Conservation (phyloP, 371 early-diverging fungal species). For the Mortierella sp. region DNA sequence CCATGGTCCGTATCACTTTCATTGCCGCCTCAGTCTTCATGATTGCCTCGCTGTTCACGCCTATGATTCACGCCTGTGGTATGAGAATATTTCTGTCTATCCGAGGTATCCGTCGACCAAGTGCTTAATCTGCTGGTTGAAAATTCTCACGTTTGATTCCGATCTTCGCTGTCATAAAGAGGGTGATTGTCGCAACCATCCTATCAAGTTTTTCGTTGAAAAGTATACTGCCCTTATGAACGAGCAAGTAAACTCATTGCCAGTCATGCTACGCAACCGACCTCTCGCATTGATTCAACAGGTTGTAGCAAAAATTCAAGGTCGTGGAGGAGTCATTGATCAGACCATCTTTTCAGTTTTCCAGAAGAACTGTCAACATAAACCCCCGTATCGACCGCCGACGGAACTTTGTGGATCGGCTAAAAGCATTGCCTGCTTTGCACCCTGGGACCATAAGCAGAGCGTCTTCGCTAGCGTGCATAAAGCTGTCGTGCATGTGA, state of each 20-base stretch:
- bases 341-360: slow-evolving; percentile 22
- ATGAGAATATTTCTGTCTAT: neutral
- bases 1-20: slow-evolving; percentile 22
- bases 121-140: neutral
- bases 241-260: slow-evolving; percentile 1
- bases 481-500: slow-evolving; percentile 7
- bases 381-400: slow-evolving; percentile 22
- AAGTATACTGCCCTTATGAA: slow-evolving; percentile 12
- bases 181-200: slow-evolving; percentile 16
- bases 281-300: neutral
- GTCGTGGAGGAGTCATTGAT: slow-evolving; percentile 15
- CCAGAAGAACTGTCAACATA: slow-evolving; percentile 16
- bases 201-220: slow-evolving; percentile 16
- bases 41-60: slow-evolving; percentile 11
- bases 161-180: neutral
- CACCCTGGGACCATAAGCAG: slow-evolving; percentile 15
- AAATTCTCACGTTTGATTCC: neutral
- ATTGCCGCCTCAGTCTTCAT: slow-evolving; percentile 4
- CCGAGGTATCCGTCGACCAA: neutral
- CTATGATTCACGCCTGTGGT: slow-evolving; percentile 21
- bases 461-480: slow-evolving; percentile 20
- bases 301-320: neutral
- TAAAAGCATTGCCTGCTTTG: slow-evolving; percentile 31
- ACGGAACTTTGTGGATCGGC: slow-evolving; percentile 28
- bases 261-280: slow-evolving; percentile 8